Base-by-base conservation (phyloP, 1,284 basidiomycete species). In the Malassezia nana region DNA sequence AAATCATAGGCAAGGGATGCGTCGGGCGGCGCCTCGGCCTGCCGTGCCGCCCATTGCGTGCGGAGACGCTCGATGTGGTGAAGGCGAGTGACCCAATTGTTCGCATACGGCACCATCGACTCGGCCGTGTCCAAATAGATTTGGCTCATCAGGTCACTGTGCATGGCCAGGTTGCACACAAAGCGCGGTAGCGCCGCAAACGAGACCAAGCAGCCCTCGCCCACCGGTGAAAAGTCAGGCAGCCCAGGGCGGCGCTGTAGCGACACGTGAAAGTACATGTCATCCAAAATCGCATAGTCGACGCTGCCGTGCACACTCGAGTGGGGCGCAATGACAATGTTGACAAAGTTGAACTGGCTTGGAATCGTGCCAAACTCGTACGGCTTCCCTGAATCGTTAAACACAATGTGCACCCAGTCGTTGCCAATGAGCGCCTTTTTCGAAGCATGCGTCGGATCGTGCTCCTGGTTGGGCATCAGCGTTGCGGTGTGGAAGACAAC, bases 301-400 rank as follows among this genome's bases (percentile, higher is more conserved):
- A 70, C 52, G 39, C 65, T 63, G 12, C 62, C 59, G 4, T 63
- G 64, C 18, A 66, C 64, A 2, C 61, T 50, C 18, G 70, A 64
- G 50, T 60, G 65, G 16, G 69, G 71, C 47, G 72, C 74, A 65
- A 99, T 86, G 66, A 98, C 84, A 67, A 99, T 89, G 75, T 96
- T 98, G 72, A 96, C 83, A 72, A 92, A 95, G 75, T 96, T 92
- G 80, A 95, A 99, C 68, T 89, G 83, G 1, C 91, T 94, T 24
- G 81, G 77, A 59, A 95, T 79, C 20, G 91, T 96, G 75, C 92
- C 87, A 70, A 96, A 96, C 49, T 78, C 80, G 75, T 95, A 98
- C 4, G 75, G 75, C 3, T 48, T 46, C 15, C 67, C 67, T 2
- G 64, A 63, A 49, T 74, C 94, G 77, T 99, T 99, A 84, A 89